Conservation (phyloP, 2,329 filamentous ascomycete species). For the Microsporum audouinii region DNA sequence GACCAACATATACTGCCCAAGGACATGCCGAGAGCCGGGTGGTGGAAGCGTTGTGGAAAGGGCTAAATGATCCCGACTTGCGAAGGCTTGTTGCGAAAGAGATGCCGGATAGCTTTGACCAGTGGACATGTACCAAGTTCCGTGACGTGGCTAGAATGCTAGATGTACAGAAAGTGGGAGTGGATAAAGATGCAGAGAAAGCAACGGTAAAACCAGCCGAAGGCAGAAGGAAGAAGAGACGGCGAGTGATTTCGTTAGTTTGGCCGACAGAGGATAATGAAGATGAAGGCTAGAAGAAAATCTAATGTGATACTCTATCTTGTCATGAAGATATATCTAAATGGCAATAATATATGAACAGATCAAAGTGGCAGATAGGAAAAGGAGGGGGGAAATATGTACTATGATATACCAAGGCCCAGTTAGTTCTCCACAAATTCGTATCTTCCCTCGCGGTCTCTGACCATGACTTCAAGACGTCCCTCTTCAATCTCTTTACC, state of each 20-base stretch:
- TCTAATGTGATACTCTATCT: background rate
- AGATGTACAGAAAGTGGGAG: background rate
- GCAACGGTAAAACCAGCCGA: background rate
- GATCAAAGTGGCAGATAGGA: background rate
- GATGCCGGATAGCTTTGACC: slow-evolving; percentile 9
- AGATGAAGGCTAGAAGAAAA: background rate
- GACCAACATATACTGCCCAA: slow-evolving; percentile 14
- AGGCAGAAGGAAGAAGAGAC: slow-evolving; percentile 14
- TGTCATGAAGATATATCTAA: background rate
- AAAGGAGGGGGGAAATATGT: background rate
- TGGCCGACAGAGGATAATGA: slow-evolving; percentile 21
- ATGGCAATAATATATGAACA: background rate
- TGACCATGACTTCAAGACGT: slow-evolving; percentile 69
- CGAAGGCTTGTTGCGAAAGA: slow-evolving; percentile 12
- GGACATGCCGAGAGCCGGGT: slow-evolving; percentile 16
- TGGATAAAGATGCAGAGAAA: background rate
- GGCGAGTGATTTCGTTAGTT: slow-evolving; percentile 22
- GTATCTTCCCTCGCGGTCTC: slow-evolving; percentile 67
- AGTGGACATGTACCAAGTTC: slow-evolving; percentile 21
- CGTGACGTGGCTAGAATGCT: slow-evolving; percentile 1
- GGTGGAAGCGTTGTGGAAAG: slow-evolving; percentile 24
- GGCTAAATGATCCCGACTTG: slow-evolving; percentile 18
- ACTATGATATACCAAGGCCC: no score
- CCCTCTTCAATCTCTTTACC: slow-evolving; percentile 79
- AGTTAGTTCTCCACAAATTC: slow-evolving; percentile 53